Evolutionary conservation across 208 protist species (phyloP), one percentile per base, ranked within the genome.

Genomic region (Trypanosoma avium): DNA sequence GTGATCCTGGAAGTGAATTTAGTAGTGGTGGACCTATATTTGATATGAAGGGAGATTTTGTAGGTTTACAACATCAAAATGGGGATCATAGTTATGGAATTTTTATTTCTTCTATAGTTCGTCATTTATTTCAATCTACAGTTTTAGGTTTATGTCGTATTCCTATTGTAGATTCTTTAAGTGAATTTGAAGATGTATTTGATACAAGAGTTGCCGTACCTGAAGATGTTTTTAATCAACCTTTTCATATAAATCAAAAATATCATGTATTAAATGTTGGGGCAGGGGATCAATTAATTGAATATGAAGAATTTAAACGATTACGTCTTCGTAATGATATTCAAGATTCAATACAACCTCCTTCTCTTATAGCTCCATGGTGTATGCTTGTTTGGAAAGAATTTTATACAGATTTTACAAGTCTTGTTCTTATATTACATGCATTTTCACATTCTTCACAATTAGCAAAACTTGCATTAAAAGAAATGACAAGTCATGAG

Each of bases 21-120:
- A 83, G 78, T 63, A 95, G 90, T 55, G 90, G 90, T 29, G 90
- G 90, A 0, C 67, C 83, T 19, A 86, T 93, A 40, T 95, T 95
- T 70, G 77, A 87, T 59, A 70, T 64, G 40, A 63, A 77, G 7
- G 90, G 90, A n/a, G 77, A 92, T 66, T 93, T 95, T 77, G 73
- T 95, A 27, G 90, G 86, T 7, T 36, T 95, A 38, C 90, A 95
- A 56, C 90, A 95, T 65, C 79, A 87, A 49, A 40, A 35, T n/a
- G 81, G 63, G 24, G 32, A 68, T 59, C 42, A 45, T 24, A 75
- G 70, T 24, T 73, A 88, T 56, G 72, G 82, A 45, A 77, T 95
- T 29, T 67, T 83, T 52, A 85, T 73, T 17, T 65, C 54, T 24
- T 86, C 79, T 17, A 92, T 95, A 67, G 86, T 93, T 27, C 71